Conservation (phyloP, 2,329 filamentous ascomycete species). For the Gnomoniopsis smithogilvyi region DNA sequence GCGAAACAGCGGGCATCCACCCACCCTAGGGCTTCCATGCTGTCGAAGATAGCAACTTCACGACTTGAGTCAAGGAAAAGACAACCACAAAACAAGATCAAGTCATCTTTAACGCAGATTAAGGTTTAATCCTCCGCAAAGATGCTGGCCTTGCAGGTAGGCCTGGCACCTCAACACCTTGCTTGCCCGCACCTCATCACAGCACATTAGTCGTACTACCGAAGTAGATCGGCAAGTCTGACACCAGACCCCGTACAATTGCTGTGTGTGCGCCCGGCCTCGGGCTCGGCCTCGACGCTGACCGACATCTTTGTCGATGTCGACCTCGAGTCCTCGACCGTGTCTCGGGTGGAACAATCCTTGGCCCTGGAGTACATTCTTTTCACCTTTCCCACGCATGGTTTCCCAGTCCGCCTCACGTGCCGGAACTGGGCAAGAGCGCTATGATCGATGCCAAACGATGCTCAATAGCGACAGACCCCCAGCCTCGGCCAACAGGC, state of each 20-base stretch:
- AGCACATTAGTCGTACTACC: neutral
- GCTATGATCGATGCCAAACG: neutral
- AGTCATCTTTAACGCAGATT: constrained; percentile 8
- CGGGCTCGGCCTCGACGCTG: too few relatives aligned
- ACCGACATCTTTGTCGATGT: too few relatives aligned
- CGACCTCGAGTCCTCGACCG: neutral
- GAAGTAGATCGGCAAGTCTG: too few relatives aligned
- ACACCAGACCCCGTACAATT: too few relatives aligned
- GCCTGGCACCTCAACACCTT: neutral
- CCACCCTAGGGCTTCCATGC: neutral
- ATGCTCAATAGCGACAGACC: constrained; percentile 3
- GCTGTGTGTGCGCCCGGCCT: too few relatives aligned
- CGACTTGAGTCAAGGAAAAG: constrained; percentile 6
- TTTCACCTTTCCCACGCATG: neutral
- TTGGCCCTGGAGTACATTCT: neutral
- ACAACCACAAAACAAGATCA: constrained; percentile 9
- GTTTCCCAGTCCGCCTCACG: neutral
- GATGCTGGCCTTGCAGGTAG: constrained; percentile 8
- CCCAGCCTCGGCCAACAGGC: neutral
- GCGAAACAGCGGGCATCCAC: neutral
- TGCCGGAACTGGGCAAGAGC: neutral
- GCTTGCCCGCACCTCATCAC: neutral
- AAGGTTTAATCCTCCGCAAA: constrained; percentile 15
- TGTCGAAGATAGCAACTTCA: neutral
- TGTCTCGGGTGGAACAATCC: neutral